Evolutionary conservation across 148 eudicot species (phyloP).

Genomic region (Fallopia convolvulus): DNA sequence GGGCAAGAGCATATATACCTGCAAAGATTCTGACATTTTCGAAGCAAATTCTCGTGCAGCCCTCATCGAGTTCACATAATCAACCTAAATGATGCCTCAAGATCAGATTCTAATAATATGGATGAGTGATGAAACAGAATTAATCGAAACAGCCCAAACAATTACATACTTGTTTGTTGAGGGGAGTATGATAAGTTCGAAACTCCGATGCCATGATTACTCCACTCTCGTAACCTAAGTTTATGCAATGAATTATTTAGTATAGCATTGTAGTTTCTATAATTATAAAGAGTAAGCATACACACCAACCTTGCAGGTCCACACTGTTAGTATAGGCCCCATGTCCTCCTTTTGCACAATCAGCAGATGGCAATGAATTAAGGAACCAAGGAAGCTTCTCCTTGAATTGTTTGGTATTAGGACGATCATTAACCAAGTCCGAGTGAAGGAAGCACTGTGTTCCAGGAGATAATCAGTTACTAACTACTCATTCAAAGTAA

Average conservation of each 20-base stretch:
- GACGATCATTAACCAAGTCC: slow-evolving; percentile 74
- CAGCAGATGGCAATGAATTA: slow-evolving; percentile 74
- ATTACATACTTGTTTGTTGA: slow-evolving; percentile 77
- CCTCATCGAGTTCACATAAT: slow-evolving; percentile 81
- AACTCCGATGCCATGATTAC: slow-evolving; percentile 83
- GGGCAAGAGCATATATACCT: slow-evolving; percentile 34
- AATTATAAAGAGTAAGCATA: not conserved
- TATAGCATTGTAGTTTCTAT: not conserved
- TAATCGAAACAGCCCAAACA: not conserved
- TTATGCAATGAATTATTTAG: not conserved
- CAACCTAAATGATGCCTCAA: slow-evolving; percentile 32
- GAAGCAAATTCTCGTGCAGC: slow-evolving; percentile 86
- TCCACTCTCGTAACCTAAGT: slow-evolving; percentile 68
- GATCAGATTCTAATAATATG: not conserved
- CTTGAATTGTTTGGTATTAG: slow-evolving; percentile 71
- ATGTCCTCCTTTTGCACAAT: slow-evolving; percentile 98
- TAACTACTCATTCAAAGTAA: not conserved
- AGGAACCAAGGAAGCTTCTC: slow-evolving; percentile 99
- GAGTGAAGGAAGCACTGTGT: slow-evolving; percentile 89
- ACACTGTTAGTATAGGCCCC: slow-evolving; percentile 90
- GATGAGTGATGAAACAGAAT: slow-evolving; percentile 1
- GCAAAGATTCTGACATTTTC: slow-evolving; percentile 68
- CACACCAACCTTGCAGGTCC: slow-evolving; percentile 53
- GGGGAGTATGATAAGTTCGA: slow-evolving; percentile 95
- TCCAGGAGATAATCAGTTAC: slow-evolving; percentile 21